These are phyloP conservation scores for Vaccinium myrtillus DNA, from an alignment of 148 eudicot genomes.

Conservation along the genomic window DNA sequence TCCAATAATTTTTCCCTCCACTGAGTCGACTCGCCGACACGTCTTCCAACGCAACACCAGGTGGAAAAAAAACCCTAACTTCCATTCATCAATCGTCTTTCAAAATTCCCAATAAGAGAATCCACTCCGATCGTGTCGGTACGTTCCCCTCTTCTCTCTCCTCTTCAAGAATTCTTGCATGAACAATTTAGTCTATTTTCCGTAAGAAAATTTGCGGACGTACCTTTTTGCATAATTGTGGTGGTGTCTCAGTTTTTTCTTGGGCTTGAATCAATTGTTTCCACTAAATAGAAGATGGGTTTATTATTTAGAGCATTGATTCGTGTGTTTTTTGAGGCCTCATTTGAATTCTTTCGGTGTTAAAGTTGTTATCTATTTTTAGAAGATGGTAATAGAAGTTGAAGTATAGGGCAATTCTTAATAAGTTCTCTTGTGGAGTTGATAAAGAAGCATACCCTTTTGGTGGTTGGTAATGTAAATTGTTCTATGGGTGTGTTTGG, in stretches of 20 bases:
- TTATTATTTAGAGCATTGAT: neutral
- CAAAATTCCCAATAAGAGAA: neutral
- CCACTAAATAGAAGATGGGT: neutral
- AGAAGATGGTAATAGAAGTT: neutral
- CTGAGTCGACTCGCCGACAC: slow-evolving; percentile 1
- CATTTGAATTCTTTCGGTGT: neutral
- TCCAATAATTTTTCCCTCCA: slow-evolving; percentile 6
- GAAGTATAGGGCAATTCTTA: neutral
- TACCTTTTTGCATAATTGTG: neutral
- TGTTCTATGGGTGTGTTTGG: neutral
- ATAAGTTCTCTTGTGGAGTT: neutral
- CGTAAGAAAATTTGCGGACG: neutral
- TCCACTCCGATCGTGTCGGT: slow-evolving; percentile 1
- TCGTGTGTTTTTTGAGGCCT: neutral
- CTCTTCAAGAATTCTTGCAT: neutral
- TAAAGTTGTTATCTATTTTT: neutral
- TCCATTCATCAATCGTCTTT: neutral
- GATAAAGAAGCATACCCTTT: neutral
- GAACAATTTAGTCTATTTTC: neutral
- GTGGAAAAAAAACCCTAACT: neutral
- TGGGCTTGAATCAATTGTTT: neutral
- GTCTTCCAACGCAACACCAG: neutral
- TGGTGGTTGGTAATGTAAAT: neutral
- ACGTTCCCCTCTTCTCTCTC: neutral
- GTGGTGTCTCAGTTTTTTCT: neutral